These are phyloP conservation scores for Pelargonium citronellum DNA, from an alignment of 441 rosid genomes.

Conservation along the genomic window DNA sequence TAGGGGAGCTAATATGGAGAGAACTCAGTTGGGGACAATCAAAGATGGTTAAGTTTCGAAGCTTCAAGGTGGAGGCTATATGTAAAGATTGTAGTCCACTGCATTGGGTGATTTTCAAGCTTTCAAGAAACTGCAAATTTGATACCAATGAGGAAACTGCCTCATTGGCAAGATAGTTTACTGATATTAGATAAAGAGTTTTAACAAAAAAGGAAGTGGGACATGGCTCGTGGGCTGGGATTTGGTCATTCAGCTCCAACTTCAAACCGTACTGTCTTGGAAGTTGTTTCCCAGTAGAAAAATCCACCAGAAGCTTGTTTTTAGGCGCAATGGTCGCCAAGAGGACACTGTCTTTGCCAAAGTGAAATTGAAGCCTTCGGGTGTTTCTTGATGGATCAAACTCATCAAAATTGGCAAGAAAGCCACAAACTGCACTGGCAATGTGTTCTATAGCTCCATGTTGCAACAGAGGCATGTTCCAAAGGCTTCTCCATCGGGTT, in stretches of 20 bases:
- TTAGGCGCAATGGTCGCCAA: constrained; percentile 38
- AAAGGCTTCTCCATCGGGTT: constrained; percentile 38
- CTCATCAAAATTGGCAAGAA: constrained; percentile 43
- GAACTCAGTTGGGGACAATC: constrained; percentile 34
- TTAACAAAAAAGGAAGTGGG: constrained; percentile 34
- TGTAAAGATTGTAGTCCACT: constrained; percentile 34
- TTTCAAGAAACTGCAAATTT: constrained; percentile 40
- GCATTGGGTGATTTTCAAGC: constrained; percentile 41
- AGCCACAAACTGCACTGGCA: constrained; percentile 29
- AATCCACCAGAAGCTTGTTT: constrained; percentile 34
- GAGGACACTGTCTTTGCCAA: constrained; percentile 30
- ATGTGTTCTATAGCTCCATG: constrained; percentile 36
- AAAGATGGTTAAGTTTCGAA: constrained; percentile 38
- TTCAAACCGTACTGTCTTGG: constrained; percentile 28
- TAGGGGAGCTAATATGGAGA: constrained; percentile 38
- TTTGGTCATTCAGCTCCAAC: constrained; percentile 28
- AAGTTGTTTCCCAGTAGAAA: constrained; percentile 28
- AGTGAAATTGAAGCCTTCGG: constrained; percentile 36
- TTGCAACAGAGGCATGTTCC: constrained; percentile 41
- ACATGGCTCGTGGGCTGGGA: constrained; percentile 18
- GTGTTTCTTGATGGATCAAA: constrained; percentile 35
- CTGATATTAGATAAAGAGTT: constrained; percentile 40
- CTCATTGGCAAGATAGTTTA: constrained; percentile 35
- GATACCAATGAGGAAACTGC: constrained; percentile 42
- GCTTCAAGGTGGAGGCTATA: constrained; percentile 40